Evolutionary conservation across 2,329 filamentous ascomycete species (phyloP), one percentile per base, ranked within the genome.

Genomic region (Coleophoma cylindrospora): DNA sequence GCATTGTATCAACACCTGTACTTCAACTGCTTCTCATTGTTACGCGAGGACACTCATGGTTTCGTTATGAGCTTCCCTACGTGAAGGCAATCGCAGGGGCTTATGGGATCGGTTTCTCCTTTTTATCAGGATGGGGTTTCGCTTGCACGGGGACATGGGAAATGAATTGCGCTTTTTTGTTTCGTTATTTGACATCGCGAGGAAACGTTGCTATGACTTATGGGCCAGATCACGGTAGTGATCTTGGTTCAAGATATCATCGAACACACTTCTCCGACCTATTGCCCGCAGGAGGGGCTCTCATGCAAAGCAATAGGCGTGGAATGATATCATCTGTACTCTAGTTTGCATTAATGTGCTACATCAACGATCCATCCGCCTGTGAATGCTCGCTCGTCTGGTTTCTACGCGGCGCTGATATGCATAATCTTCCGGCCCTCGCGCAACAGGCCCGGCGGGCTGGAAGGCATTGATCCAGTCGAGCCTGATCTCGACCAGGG

Each of bases 271-370:
- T 44, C 34, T 47, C 43, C 40, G 54, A 36, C 36, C 49, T 50
- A 51, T 52, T 54, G 55, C 59, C 55, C 14, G 17, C 17, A 14
- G n/a, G 43, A 52, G 37, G 53, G 58, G 58, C 59, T 60, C 55
- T 60, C 53, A 13, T 38, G 57, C 57, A 56, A 37, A 40, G 53
- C 46, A 52, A 54, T 57, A 40, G 22, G 52, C 49, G 56, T 58
- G 57, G 56, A 58, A 63, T 55, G 57, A 53, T 52, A 54, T 59
- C 56, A 59, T 40, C 53, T 64, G 61, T 64, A 64, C 58, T 63
- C 61, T 64, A 64, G 57, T 53, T 61, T 43, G 57, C 48, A 49
- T 56, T 57, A 57, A 57, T 60, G 54, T 57, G 57, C 53, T 45
- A 59, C 38, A 43, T 56, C 40, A 4, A 37, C n/a, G 2, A n/a